phyloP scores from a whole-genome alignment of 768 basidiomycete species.

The Hirschioporus abietinus region DNA sequence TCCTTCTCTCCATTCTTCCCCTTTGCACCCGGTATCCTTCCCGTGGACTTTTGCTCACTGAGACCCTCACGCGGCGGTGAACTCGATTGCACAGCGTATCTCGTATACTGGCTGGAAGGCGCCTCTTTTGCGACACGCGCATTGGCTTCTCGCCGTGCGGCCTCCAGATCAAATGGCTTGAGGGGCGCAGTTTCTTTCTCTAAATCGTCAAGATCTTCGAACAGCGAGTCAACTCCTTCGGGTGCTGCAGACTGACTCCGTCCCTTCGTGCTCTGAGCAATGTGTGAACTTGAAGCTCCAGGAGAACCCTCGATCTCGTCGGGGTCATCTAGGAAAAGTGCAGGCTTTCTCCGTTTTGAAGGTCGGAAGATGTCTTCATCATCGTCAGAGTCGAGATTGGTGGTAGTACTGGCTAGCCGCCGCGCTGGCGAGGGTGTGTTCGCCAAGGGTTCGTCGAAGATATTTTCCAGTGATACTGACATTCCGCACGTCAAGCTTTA shows the following conservation, averaged over 20 bases:
- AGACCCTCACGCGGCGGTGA: constrained; percentile 38
- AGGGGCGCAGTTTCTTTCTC: constrained; percentile 42
- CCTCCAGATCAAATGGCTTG: constrained; percentile 43
- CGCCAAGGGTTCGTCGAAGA: constrained; percentile 53
- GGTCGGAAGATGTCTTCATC: constrained; percentile 13
- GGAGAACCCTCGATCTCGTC: constrained; percentile 30
- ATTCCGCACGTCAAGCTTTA: constrained; percentile 9
- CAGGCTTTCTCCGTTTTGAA: constrained; percentile 29
- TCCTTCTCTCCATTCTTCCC: constrained; percentile 29
- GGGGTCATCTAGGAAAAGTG: constrained; percentile 57
- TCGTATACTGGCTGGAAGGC: constrained; percentile 27
- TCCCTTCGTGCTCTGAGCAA: background rate
- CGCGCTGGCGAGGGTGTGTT: constrained; percentile 17
- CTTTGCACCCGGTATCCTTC: constrained; percentile 19
- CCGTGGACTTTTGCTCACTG: constrained; percentile 23
- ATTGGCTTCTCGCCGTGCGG: constrained; percentile 50
- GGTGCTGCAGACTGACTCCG: constrained; percentile 15
- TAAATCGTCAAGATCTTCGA: constrained; percentile 45
- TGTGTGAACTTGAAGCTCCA: constrained; percentile 21
- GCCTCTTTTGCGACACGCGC: constrained; percentile 34
- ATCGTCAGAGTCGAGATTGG: constrained; percentile 14
- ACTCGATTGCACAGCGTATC: constrained; percentile 43
- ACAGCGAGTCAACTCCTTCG: constrained; percentile 34
- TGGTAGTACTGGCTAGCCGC: constrained; percentile 4
- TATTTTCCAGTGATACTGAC: constrained; percentile 41